Conservation (phyloP, 2,329 filamentous ascomycete species). For the Fusarium sp. region DNA sequence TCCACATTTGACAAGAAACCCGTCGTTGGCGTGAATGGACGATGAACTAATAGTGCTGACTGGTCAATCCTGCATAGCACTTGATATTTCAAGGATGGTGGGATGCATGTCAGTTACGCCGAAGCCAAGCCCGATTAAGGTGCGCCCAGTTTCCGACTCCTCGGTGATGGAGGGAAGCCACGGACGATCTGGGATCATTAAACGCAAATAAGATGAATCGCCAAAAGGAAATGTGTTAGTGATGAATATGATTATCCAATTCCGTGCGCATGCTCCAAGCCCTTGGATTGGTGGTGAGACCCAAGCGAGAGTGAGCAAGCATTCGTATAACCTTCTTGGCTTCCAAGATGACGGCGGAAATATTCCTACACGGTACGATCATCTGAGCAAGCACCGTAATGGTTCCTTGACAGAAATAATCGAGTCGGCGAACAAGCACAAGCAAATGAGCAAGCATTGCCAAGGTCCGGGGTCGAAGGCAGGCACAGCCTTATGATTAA, state of each 20-base stretch:
- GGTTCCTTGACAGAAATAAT: constrained; percentile 13
- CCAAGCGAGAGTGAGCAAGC: not conserved
- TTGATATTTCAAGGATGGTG: constrained; percentile 25
- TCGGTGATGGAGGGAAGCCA: constrained; percentile 43
- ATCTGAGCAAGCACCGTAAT: not conserved
- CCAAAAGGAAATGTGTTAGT: not conserved
- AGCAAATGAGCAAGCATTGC: constrained; percentile 40
- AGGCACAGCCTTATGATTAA: constrained; percentile 47
- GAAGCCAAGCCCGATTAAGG: constrained; percentile 35
- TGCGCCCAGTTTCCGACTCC: constrained; percentile 42
- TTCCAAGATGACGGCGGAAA: not conserved
- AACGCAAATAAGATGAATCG: constrained; percentile 16
- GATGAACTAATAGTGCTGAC: constrained; percentile 15
- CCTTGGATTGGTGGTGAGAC: not conserved
- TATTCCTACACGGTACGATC: constrained; percentile 1
- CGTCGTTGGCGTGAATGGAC: constrained; percentile 14
- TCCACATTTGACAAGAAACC: constrained; percentile 34
- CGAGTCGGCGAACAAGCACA: constrained; percentile 15
- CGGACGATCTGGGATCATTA: constrained; percentile 36
- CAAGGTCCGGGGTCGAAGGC: constrained; percentile 35
- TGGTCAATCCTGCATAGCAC: constrained; percentile 12
- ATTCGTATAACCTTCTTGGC: not conserved
- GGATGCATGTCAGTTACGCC: constrained; percentile 32
- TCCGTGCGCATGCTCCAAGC: not conserved
- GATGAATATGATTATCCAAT: not conserved